These are phyloP conservation scores for Tolypocladium pustulatum DNA, from an alignment of 2,329 filamentous ascomycete species.

Conservation along the genomic window DNA sequence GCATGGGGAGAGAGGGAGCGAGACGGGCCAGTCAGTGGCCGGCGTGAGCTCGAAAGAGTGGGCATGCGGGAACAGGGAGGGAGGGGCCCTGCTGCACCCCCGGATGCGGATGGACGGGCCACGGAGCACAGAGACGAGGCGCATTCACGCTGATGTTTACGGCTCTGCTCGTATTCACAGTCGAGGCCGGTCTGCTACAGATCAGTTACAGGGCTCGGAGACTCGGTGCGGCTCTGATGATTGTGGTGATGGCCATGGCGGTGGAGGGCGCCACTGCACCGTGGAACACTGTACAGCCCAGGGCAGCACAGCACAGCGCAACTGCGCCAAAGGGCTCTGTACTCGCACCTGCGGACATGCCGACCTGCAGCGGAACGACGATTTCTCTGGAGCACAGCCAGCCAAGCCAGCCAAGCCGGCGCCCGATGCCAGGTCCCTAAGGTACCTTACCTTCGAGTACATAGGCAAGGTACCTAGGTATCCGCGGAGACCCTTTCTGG, in stretches of 20 bases:
- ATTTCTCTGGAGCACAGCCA: not conserved
- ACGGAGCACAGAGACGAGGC: not conserved
- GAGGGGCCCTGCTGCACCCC: not conserved
- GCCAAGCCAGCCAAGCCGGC: not conserved
- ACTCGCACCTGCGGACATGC: not conserved
- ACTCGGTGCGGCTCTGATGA: not conserved
- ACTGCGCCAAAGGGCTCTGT: not conserved
- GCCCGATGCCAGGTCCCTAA: not conserved
- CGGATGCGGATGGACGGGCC: not conserved
- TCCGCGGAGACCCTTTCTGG: not conserved
- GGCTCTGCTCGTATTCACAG: not conserved
- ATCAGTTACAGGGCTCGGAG: not conserved
- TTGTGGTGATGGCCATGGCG: not conserved
- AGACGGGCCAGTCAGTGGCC: not conserved
- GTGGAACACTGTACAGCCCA: too few relatives aligned
- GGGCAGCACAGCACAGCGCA: not conserved
- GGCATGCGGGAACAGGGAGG: not conserved
- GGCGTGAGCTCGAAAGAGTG: not conserved
- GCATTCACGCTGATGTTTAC: not conserved
- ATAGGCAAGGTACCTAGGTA: too few relatives aligned
- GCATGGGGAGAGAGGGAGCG: slow-evolving; percentile 3
- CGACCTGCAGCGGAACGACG: not conserved
- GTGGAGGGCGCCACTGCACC: too few relatives aligned
- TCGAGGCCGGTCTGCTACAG: not conserved
- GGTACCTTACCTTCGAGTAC: too few relatives aligned